Evolutionary conservation across 805 yeast genomes (phyloP), one percentile per base, ranked within the genome.

Genomic region (Candida nonsorbophila): DNA sequence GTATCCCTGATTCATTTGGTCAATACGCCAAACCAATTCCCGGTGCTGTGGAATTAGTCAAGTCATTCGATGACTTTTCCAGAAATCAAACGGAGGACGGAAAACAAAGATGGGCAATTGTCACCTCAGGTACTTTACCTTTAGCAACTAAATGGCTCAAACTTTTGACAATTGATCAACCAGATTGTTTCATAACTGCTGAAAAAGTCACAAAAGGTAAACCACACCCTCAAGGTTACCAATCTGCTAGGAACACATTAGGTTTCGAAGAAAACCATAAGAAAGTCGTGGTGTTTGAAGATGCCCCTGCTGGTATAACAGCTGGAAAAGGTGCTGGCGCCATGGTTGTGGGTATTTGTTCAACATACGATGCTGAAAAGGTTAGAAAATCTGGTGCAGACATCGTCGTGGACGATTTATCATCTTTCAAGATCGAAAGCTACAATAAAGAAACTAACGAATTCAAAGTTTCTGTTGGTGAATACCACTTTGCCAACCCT

Each of bases 281-380:
- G 41, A 62, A 62, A 45, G 67, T 61, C 32, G 78, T 84, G 24
- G 87, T 81, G 28, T 84, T 84, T 49, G 95, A 84, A 62, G 95
- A 84, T 53, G 94, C 94, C 25, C 90, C 87, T 35, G 88, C 92
- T 28, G 94, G 95, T 51, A 76, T 84, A 40, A 60, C 73, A 45
- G 90, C 94, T 22, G 94, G 94, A 50, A 75, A 77, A 51, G 83
- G 72, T 32, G 88, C 92, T 15, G 94, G 88, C 36, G 86, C 92
- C 53, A 68, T 72, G 51, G 80, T 83, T 37, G 76, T 84, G 44
- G 95, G 94, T 51, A 79, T 84, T 56, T 82, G 88, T 42, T 79
- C 90, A 37, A 77, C 92, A 31, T 83, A 81, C 57, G 77, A 71
- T 40, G 72, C 83, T 22, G 79, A 76, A 37, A 70, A 70, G 51